A percentile compares a stretch with the other conserved stretches of the same genome.
phyloP scores from a whole-genome alignment of 2,329 filamentous ascomycete genomes.

The Colletotrichum spinosum region DNA sequence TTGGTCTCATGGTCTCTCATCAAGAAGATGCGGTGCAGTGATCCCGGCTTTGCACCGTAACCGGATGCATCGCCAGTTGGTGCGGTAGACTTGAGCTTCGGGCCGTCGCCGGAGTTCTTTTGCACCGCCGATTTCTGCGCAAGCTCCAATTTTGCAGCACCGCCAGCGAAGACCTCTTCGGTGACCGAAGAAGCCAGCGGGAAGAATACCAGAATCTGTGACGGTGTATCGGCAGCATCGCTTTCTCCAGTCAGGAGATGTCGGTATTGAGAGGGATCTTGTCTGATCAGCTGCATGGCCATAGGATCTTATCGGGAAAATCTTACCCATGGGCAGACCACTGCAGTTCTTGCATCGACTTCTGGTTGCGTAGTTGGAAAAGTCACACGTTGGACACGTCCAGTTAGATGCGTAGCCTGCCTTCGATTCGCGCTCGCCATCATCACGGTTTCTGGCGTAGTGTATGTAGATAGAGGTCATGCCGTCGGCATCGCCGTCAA shows the following conservation, averaged over 20 bases:
- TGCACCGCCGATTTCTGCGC: slow-evolving; percentile 63
- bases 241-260: slow-evolving; percentile 59
- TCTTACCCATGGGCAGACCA: slow-evolving; percentile 27
- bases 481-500: slow-evolving; percentile 53
- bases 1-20: slow-evolving; percentile 78
- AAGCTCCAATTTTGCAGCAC: slow-evolving; percentile 79
- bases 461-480: slow-evolving; percentile 53
- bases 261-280: slow-evolving; percentile 29
- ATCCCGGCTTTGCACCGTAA: slow-evolving; percentile 77
- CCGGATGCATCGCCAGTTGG: slow-evolving; percentile 67
- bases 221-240: slow-evolving; percentile 67
- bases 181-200: slow-evolving; percentile 77
- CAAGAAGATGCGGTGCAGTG: slow-evolving; percentile 81
- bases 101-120: slow-evolving; percentile 56
- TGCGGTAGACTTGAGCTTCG: slow-evolving; percentile 70
- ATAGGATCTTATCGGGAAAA: neutral
- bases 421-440: slow-evolving; percentile 43
- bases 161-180: slow-evolving; percentile 78
- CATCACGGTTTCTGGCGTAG: slow-evolving; percentile 53
- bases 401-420: slow-evolving; percentile 45
- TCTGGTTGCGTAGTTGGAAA: slow-evolving; percentile 53
- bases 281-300: neutral
- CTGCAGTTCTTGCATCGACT: slow-evolving; percentile 53
- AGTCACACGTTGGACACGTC: slow-evolving; percentile 49
- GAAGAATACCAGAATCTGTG: slow-evolving; percentile 81